Evolutionary conservation across 176 grass and related monocot species (phyloP).

Genomic region (Musa schizocarpa): DNA sequence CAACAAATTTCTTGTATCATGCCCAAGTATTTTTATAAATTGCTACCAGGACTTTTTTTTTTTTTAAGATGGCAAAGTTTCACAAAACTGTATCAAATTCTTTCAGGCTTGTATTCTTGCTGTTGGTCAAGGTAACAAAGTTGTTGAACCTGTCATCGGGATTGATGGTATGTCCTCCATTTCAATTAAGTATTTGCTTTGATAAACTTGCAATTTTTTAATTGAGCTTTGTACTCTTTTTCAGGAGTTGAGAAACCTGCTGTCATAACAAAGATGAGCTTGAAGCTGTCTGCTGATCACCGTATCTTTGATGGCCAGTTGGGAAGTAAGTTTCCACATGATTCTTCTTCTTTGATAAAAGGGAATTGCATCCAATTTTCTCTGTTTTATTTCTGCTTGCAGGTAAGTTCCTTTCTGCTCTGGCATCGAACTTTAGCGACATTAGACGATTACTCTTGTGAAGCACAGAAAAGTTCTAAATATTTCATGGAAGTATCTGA

Average conservation of each 20-base stretch:
- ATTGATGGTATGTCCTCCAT: conserved; percentile 52
- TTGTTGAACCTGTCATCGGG: conserved; percentile 75
- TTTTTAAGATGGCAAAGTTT: not conserved
- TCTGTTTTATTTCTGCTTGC: conserved; percentile 20
- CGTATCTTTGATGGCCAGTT: conserved; percentile 84
- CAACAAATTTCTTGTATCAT: too few relatives aligned
- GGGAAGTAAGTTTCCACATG: conserved; percentile 37
- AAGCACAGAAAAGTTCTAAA: not conserved
- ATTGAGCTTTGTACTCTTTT: conserved; percentile 18
- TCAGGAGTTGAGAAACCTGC: conserved; percentile 64
- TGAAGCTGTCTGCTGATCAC: conserved; percentile 88
- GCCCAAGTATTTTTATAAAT: too few relatives aligned
- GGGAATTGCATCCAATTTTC: not conserved
- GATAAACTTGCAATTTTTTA: conserved; percentile 6
- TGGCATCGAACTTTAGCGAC: conserved; percentile 73
- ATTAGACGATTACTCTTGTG: conserved; percentile 71
- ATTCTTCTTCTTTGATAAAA: conserved; percentile 7
- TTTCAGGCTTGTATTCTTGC: conserved; percentile 76
- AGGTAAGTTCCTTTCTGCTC: conserved; percentile 66
- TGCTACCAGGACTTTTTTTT: too few relatives aligned
- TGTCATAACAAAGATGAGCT: conserved; percentile 73
- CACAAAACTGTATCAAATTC: conserved; percentile 16
- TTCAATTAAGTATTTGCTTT: conserved; percentile 11
- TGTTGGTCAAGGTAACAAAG: conserved; percentile 71
- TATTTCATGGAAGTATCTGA: not conserved